Percentiles rank a stretch among this genome's conserved stretches.
Conservation (phyloP, 768 basidiomycete genomes). For the Suillus hirtellus region DNA sequence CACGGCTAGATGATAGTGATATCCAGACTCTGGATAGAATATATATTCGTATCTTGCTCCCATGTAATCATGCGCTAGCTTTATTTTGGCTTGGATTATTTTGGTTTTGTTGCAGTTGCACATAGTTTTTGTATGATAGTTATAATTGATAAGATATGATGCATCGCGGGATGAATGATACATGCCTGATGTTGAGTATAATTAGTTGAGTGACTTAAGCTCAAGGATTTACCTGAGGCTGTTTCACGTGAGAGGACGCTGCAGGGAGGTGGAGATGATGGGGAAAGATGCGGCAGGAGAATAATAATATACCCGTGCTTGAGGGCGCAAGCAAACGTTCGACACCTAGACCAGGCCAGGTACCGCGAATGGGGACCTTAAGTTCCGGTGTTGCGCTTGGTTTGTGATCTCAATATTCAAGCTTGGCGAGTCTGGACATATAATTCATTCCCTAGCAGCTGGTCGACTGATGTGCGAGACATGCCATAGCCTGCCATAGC, state of each 20-base stretch:
- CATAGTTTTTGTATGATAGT: neutral
- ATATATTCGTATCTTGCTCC: slow-evolving; percentile 1
- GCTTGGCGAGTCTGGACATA: too few species aligned
- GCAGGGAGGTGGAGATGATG: neutral
- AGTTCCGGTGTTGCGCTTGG: neutral
- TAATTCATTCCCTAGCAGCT: too few species aligned
- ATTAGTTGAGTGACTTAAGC: neutral
- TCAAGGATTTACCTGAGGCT: neutral
- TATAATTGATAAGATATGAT: neutral
- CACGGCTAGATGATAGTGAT: neutral
- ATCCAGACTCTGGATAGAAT: slow-evolving; percentile 4
- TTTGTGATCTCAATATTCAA: too few species aligned
- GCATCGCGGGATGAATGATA: too few species aligned
- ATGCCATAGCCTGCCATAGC: too few species aligned
- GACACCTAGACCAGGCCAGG: too few species aligned
- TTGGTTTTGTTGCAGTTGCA: neutral
- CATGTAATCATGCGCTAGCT: slow-evolving; percentile 1
- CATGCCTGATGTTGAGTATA: neutral
- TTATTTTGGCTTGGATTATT: slow-evolving; percentile 3
- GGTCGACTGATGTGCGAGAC: too few species aligned
- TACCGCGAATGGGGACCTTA: neutral
- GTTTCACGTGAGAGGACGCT: neutral
- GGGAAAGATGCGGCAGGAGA: neutral
- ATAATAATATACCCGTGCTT: neutral
- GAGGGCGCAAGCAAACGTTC: neutral